These are phyloP conservation scores for Claviceps sp. DNA, from an alignment of 2,329 filamentous ascomycete species.

Conservation along the genomic window DNA sequence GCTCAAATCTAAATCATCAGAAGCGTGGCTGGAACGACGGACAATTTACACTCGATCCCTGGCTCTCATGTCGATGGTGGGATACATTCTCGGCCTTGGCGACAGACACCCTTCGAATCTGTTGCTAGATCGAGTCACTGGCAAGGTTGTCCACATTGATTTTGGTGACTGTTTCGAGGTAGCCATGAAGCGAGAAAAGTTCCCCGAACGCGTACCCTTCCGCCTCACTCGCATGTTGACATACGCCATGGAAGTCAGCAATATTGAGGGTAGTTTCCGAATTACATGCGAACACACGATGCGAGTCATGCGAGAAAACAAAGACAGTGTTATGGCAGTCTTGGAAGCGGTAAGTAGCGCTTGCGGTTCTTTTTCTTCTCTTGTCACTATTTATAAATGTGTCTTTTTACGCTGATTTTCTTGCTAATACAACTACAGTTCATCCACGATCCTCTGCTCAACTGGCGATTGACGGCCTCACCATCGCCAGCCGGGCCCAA, in stretches of 20 bases:
- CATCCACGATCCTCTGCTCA: constrained; percentile 97
- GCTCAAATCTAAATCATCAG: constrained; percentile 97
- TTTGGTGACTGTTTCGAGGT: constrained; percentile 99
- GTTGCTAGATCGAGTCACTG: constrained; percentile 90
- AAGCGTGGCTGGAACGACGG: constrained; percentile 91
- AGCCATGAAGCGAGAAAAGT: constrained; percentile 98
- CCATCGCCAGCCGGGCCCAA: constrained; percentile 52
- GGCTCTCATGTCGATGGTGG: constrained; percentile 99
- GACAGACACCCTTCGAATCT: constrained; percentile 96
- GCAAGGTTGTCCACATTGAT: constrained; percentile 97
- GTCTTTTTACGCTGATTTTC: not conserved
- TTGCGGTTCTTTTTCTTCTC: not conserved
- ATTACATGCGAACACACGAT: constrained; percentile 98
- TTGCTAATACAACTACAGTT: constrained; percentile 46
- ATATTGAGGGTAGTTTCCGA: constrained; percentile 96
- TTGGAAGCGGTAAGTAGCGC: constrained; percentile 71
- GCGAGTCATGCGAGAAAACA: constrained; percentile 90
- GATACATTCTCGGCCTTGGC: constrained; percentile 92
- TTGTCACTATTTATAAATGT: not conserved
- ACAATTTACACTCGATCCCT: constrained; percentile 98
- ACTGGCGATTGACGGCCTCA: constrained; percentile 71
- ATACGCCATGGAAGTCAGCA: constrained; percentile 99
- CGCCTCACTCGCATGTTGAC: constrained; percentile 96
- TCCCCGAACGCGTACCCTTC: constrained; percentile 95
- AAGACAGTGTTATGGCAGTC: constrained; percentile 96